A percentile compares a stretch with the other conserved stretches of the same genome.
Conservation (phyloP, 1,284 basidiomycete genomes). For the Ceratobasidium sp. region DNA sequence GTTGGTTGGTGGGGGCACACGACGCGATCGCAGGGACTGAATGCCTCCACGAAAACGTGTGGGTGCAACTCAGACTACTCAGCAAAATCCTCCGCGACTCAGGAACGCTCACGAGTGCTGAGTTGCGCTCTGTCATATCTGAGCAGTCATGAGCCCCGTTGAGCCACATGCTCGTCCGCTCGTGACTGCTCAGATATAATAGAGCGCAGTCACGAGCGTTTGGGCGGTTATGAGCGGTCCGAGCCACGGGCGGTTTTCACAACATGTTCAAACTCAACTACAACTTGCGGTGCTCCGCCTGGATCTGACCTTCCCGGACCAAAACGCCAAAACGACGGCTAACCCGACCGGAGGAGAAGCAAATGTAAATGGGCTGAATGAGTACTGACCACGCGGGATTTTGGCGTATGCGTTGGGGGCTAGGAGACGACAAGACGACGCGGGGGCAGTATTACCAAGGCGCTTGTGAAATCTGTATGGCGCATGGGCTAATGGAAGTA, state of each 20-base stretch:
- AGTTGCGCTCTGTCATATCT: no score
- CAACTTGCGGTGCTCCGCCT: conserved; percentile 81
- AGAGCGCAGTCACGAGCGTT: no score
- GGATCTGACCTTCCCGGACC: conserved; percentile 75
- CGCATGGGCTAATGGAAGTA: no score
- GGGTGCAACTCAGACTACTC: conserved; percentile 94
- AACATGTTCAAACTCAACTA: conserved; percentile 83
- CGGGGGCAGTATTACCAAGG: conserved; percentile 73
- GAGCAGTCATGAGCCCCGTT: no score
- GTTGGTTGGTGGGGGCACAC: conserved; percentile 88
- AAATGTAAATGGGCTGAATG: background rate
- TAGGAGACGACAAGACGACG: conserved; percentile 73
- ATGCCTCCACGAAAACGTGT: conserved; percentile 87
- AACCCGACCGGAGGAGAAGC: background rate
- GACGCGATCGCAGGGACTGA: conserved; percentile 97
- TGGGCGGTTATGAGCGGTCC: no score
- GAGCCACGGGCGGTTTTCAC: conserved; percentile 79
- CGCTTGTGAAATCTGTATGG: no score
- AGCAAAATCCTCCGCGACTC: no score
- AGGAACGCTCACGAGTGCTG: conserved; percentile 72
- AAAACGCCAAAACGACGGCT: background rate
- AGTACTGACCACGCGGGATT: conserved; percentile 52
- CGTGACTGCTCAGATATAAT: no score
- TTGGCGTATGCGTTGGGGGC: conserved; percentile 73
- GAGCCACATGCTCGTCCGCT: no score